Percentiles rank a stretch among this genome's conserved stretches.
These are phyloP conservation scores for Penicillium sp. DNA, from an alignment of 2,329 filamentous ascomycete species.

Conservation along the genomic window DNA sequence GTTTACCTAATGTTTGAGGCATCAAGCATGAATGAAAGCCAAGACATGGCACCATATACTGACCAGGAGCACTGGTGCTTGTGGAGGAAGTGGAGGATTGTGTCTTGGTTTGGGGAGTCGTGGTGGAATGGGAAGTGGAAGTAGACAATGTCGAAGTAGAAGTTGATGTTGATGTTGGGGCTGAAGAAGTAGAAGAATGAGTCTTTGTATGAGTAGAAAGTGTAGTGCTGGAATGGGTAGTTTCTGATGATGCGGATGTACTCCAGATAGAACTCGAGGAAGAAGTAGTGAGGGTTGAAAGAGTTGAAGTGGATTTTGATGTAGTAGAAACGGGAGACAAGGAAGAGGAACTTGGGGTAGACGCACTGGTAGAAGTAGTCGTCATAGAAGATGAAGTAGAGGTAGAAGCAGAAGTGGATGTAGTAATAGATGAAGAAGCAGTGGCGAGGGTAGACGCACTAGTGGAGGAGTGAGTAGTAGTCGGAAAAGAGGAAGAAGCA, in stretches of 20 bases:
- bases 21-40: constrained; percentile 21
- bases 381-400: constrained; percentile 32
- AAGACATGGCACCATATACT: constrained; percentile 32
- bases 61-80: constrained; percentile 34
- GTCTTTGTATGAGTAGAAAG: constrained; percentile 11
- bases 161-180: constrained; percentile 1
- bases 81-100: constrained; percentile 20
- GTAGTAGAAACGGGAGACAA: constrained; percentile 12
- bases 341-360: constrained; percentile 23
- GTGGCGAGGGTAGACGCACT: constrained; percentile 11
- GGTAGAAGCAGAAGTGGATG: constrained; percentile 32
- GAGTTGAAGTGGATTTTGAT: neutral
- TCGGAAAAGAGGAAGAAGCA: constrained; percentile 28
- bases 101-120: constrained; percentile 2
- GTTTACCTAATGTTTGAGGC: neutral
- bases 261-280: constrained; percentile 12
- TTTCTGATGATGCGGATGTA: constrained; percentile 19
- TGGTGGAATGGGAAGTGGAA: neutral
- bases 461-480: constrained; percentile 22
- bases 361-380: constrained; percentile 27
- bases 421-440: constrained; percentile 19
- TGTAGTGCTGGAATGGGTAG: constrained; percentile 14
- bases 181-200: constrained; percentile 19
- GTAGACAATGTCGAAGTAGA: constrained; percentile 1
- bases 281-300: neutral